Conservation (phyloP, 768 basidiomycete genomes). For the Naganishia randhawae region DNA sequence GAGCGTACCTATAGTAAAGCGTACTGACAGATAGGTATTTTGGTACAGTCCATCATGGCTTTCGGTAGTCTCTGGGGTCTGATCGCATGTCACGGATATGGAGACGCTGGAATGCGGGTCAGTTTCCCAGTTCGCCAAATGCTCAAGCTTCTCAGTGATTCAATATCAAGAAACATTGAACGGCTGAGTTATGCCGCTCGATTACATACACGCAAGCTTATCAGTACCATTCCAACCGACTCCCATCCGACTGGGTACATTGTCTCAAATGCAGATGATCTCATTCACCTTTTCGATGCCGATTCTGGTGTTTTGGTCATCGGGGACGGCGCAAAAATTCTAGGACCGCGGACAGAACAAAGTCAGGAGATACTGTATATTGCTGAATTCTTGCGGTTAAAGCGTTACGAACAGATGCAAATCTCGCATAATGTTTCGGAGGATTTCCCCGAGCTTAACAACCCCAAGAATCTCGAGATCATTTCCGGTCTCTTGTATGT, state of each 20-base stretch:
- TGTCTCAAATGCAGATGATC: constrained; percentile 73
- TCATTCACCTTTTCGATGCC: constrained; percentile 67
- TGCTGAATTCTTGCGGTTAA: constrained; percentile 71
- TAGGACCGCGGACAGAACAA: constrained; percentile 49
- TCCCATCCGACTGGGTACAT: constrained; percentile 72
- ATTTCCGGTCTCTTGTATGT: constrained; percentile 73
- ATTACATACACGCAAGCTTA: constrained; percentile 69
- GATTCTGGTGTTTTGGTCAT: constrained; percentile 56
- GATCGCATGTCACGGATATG: constrained; percentile 73
- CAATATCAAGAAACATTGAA: constrained; percentile 75
- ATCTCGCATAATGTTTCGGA: constrained; percentile 64
- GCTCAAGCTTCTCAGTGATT: constrained; percentile 71
- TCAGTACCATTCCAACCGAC: constrained; percentile 66
- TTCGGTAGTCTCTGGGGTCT: constrained; percentile 78
- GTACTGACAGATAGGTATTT: not conserved
- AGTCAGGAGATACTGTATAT: constrained; percentile 75
- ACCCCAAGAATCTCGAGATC: constrained; percentile 53
- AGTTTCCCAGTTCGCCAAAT: constrained; percentile 81
- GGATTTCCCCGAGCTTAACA: constrained; percentile 66
- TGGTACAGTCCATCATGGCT: constrained; percentile 65
- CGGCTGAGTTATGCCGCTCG: constrained; percentile 71
- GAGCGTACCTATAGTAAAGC: not conserved
- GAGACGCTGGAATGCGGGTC: constrained; percentile 72
- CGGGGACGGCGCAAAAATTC: constrained; percentile 64
- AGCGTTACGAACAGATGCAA: constrained; percentile 69